Conservation (phyloP, 2,329 filamentous ascomycete genomes). For the Emergomyces pasteurianus region DNA sequence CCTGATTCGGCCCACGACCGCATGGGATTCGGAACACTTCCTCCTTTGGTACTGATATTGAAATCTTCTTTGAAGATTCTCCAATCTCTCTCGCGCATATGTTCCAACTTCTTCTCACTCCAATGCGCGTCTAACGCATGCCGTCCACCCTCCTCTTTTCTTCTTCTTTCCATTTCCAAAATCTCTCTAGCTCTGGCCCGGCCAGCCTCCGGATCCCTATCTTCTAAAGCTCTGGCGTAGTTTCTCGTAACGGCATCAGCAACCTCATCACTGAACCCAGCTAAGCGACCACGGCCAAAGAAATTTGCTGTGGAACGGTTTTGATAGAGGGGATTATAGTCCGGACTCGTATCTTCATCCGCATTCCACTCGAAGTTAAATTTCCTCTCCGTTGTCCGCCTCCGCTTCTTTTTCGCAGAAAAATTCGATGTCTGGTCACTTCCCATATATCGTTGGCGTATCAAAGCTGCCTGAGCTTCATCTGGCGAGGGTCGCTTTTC, state of each 20-base stretch:
- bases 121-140: slow-evolving; percentile 83
- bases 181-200: slow-evolving; percentile 64
- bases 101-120: slow-evolving; percentile 81
- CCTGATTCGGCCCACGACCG: slow-evolving; percentile 80
- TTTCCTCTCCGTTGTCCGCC: slow-evolving; percentile 85
- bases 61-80: slow-evolving; percentile 99
- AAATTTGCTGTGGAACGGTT: slow-evolving; percentile 55
- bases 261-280: slow-evolving; percentile 51
- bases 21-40: slow-evolving; percentile 89
- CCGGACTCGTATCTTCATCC: slow-evolving; percentile 79
- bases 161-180: slow-evolving; percentile 70
- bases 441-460: slow-evolving; percentile 79
- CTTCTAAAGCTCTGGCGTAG: slow-evolving; percentile 58
- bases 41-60: slow-evolving; percentile 89
- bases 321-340: slow-evolving; percentile 72
- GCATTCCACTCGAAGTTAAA: slow-evolving; percentile 99
- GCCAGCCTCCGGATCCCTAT: slow-evolving; percentile 65
- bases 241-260: slow-evolving; percentile 40
- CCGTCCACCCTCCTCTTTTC: slow-evolving; percentile 58
- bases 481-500: slow-evolving; percentile 38
- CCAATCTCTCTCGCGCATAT: slow-evolving; percentile 98
- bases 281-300: slow-evolving; percentile 55
- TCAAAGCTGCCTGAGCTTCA: slow-evolving; percentile 59
- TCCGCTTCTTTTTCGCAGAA: slow-evolving; percentile 89
- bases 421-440: slow-evolving; percentile 75